Evolutionary conservation across 768 basidiomycete genomes (phyloP), one percentile per base, ranked within the genome.

Genomic region (Pilatotrama ljubarskyi): DNA sequence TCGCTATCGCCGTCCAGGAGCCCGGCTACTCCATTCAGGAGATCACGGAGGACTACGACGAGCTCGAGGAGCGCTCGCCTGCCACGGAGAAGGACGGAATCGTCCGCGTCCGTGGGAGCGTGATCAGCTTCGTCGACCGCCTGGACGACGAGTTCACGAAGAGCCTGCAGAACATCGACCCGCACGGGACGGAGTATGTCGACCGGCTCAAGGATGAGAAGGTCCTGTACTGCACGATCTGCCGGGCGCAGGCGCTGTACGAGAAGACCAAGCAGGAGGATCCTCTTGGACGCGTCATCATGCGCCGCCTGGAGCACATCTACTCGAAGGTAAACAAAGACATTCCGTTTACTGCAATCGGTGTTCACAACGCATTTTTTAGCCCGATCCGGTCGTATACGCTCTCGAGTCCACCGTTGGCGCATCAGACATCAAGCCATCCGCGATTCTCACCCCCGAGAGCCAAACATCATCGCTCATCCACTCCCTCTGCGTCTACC

Each of bases 101-200:
- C 44, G 94, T 98, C 58, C 83, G 86, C 59, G 90, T 99, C 59
- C 89, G 96, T 51, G 97, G 97, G 42, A 96, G 91, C 70, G 85
- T 99, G 73, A 96, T 98, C 74, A 93, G 92, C 70, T 93, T 97
- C 66, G 84, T 99, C 47, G 97, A 99, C 73, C 88, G 95, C 53
- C 76, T 99, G 47, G 97, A 98, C 72, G 97, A 98, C 67, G 97
- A 99, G 76, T 99, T 99, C 73, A 98, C 95, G 43, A 91, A 91
- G 70, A 95, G 93, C 68, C 76, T 99, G 35, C 97, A 98, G 83
- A 94, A 98, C 70, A 94, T 97, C 64, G 97, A 99, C 69, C 96
- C 97, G 8, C 97, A 99, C 71, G 95, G 97, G 2, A 93, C 91
- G n/a, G 97, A 99, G 74, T 99, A 99, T 70, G 90, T 99, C 43